A percentile compares a stretch with the other conserved stretches of the same genome.
Evolutionary conservation across 2,329 filamentous ascomycete genomes (phyloP).

Genomic region (Cladophialophora immunda): DNA sequence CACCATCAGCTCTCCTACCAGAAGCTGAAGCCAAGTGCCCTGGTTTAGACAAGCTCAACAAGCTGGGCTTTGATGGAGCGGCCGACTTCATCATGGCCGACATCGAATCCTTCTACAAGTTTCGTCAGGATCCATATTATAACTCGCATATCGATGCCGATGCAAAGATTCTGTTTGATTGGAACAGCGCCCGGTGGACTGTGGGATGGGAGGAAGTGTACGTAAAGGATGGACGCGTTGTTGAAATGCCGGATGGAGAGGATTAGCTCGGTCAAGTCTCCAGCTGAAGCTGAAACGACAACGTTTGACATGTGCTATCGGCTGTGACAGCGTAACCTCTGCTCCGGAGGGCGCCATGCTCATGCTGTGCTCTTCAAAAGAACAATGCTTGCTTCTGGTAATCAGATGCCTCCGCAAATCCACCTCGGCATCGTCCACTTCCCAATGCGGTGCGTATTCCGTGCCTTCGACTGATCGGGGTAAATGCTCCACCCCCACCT

Average conservation of each 20-base stretch:
- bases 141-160: background rate
- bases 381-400: background rate
- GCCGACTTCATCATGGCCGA: background rate
- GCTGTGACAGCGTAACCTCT: background rate
- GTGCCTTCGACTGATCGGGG: background rate
- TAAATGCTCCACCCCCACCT: background rate
- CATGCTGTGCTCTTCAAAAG: background rate
- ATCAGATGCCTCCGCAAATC: background rate
- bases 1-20: background rate
- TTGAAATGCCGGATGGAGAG: background rate
- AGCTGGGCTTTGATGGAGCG: background rate
- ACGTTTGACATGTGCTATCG: background rate
- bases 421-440: background rate
- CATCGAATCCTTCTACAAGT: background rate
- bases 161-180: background rate
- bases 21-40: background rate
- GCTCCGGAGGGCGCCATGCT: background rate
- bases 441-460: background rate
- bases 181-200: background rate
- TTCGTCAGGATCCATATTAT: background rate
- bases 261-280: background rate
- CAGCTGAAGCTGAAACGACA: background rate
- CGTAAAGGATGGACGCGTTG: background rate
- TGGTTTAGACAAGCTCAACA: background rate
- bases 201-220: background rate